phyloP scores from a whole-genome alignment of 2,329 filamentous ascomycete genomes.

The Colletotrichum camelliae region DNA sequence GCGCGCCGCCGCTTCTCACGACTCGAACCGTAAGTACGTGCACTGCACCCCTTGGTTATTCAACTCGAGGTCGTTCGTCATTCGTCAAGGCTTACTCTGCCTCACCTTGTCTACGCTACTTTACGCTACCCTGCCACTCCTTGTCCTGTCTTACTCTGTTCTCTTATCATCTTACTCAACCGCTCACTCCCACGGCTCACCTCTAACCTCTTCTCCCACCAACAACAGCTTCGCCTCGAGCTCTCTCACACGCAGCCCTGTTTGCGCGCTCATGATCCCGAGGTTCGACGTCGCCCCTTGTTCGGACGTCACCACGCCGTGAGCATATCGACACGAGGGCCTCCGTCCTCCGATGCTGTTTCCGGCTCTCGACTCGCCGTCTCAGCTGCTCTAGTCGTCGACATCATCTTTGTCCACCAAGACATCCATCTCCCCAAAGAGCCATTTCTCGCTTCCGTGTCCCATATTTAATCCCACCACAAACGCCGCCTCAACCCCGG shows the following conservation, averaged over 20 bases:
- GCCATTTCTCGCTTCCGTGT: constrained; percentile 6
- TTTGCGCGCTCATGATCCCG: not conserved
- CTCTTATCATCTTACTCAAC: not conserved
- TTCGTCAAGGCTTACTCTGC: not conserved
- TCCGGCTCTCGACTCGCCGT: not conserved
- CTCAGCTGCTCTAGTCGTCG: not conserved
- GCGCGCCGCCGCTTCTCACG: not conserved
- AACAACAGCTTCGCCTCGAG: not conserved
- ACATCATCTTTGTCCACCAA: not conserved
- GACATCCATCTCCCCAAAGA: not conserved
- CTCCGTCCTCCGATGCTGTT: not conserved
- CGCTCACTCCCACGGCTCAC: not conserved
- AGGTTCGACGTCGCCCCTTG: not conserved
- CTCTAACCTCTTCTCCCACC: not conserved
- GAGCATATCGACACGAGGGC: not conserved
- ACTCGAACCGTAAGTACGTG: not conserved
- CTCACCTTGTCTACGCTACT: not conserved
- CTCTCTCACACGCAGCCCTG: not conserved
- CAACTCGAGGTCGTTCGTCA: not conserved
- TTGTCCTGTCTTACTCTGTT: not conserved
- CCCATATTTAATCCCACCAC: constrained; percentile 10
- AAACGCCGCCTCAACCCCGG: not conserved
- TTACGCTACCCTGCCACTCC: not conserved
- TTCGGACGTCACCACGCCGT: not conserved
- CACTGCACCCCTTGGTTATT: constrained; percentile 4